Percentiles rank a stretch among this genome's conserved stretches.
phyloP scores from a whole-genome alignment of 495 filamentous ascomycete species.

The Penicillium macrosclerotiorum region DNA sequence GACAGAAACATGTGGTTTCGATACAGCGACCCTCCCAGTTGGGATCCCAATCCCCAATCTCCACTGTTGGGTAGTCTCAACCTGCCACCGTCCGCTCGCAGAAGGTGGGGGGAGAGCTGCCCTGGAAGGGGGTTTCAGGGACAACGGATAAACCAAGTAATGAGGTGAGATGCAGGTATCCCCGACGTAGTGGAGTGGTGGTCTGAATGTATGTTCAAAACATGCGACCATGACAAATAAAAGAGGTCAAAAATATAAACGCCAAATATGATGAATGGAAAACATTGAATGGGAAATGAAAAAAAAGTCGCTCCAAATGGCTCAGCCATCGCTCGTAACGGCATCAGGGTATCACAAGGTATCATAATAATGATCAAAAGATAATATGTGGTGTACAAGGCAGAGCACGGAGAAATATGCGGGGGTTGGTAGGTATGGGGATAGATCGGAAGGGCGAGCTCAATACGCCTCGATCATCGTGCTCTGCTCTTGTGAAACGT shows the following conservation, averaged over 20 bases:
- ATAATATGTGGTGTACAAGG: constrained; percentile 23
- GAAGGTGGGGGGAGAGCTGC: constrained; percentile 18
- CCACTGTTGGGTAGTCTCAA: constrained; percentile 19
- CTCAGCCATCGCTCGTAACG: constrained; percentile 15
- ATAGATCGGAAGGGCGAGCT: constrained; percentile 10
- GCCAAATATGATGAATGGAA: too few relatives aligned
- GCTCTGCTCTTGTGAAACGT: constrained; percentile 49
- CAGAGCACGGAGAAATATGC: constrained; percentile 9
- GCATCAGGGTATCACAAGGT: constrained; percentile 27
- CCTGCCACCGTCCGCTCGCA: constrained; percentile 8
- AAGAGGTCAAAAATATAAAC: constrained; percentile 1
- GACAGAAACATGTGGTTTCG: too few relatives aligned
- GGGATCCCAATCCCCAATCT: constrained; percentile 12
- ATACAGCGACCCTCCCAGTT: constrained; percentile 8
- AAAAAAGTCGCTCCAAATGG: constrained; percentile 10
- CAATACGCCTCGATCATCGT: constrained; percentile 46
- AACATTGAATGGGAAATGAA: background rate
- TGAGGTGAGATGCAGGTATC: constrained; percentile 14
- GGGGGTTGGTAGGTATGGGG: background rate
- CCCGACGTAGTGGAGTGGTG: constrained; percentile 6
- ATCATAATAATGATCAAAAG: constrained; percentile 15
- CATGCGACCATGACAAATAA: constrained; percentile 11
- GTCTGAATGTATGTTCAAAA: too few relatives aligned
- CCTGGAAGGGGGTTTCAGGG: too few relatives aligned
- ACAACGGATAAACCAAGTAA: too few relatives aligned